Percentiles rank a stretch among this genome's conserved stretches.
Conservation (phyloP, 2,329 filamentous ascomycete species). For the Purpureocillium takamizusanense region DNA sequence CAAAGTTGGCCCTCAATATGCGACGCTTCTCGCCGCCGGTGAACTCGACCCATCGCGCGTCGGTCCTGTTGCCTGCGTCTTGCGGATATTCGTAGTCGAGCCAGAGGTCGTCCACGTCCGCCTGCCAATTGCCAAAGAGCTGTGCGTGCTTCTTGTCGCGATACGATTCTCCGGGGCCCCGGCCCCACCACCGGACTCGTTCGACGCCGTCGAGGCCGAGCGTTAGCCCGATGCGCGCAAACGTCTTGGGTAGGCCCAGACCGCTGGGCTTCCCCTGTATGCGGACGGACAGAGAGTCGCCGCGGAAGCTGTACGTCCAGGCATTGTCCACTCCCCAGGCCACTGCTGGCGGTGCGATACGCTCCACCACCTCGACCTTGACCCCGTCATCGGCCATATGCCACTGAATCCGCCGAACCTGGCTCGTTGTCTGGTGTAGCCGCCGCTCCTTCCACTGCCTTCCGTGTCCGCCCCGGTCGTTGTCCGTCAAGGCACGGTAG, state of each 20-base stretch:
- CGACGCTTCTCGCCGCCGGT: conserved; percentile 17
- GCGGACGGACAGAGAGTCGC: conserved; percentile 38
- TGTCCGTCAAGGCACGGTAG: conserved; percentile 59
- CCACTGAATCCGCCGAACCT: conserved; percentile 27
- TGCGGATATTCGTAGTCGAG: conserved; percentile 60
- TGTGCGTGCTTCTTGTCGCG: conserved; percentile 56
- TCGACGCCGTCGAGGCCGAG: conserved; percentile 30
- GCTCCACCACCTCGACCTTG: conserved; percentile 37
- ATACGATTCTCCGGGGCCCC: conserved; percentile 59
- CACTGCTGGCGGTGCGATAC: conserved; percentile 53
- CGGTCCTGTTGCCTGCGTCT: conserved; percentile 56
- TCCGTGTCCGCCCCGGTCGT: conserved; percentile 50
- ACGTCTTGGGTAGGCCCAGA: conserved; percentile 39
- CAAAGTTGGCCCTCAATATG: conserved; percentile 35
- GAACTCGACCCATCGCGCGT: conserved; percentile 51
- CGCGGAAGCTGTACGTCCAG: conserved; percentile 46
- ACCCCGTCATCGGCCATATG: conserved; percentile 18
- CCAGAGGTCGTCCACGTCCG: conserved; percentile 40
- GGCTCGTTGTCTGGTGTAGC: conserved; percentile 35
- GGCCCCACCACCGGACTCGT: conserved; percentile 53
- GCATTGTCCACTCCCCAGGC: conserved; percentile 47
- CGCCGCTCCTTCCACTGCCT: conserved; percentile 44
- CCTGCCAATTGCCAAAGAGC: conserved; percentile 42
- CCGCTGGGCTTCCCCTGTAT: conserved; percentile 39
- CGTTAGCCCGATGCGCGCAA: conserved; percentile 56